A percentile compares a stretch with the other conserved stretches of the same genome.
phyloP scores from a whole-genome alignment of 2,329 filamentous ascomycete genomes.

The Talaromyces sp. region DNA sequence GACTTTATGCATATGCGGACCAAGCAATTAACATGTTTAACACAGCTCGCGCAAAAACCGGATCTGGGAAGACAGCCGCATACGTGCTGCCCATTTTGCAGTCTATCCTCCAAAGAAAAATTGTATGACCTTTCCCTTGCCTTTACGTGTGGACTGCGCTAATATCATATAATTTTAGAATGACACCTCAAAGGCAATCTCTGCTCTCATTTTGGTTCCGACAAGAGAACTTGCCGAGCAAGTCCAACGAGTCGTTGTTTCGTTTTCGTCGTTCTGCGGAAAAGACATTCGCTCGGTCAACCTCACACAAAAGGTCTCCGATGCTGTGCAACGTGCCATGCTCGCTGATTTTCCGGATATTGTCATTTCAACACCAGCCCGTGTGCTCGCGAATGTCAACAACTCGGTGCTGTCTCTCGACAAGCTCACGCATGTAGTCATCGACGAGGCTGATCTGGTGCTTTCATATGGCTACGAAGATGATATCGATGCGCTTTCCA shows the following conservation, averaged over 20 bases:
- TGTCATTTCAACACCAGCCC: slow-evolving; percentile 84
- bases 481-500: slow-evolving; percentile 74
- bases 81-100: slow-evolving; percentile 89
- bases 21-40: slow-evolving; percentile 14
- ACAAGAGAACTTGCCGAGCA: slow-evolving; percentile 93
- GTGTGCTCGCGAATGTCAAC: slow-evolving; percentile 73
- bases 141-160: neutral
- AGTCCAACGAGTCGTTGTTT: slow-evolving; percentile 71
- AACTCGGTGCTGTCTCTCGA: slow-evolving; percentile 65
- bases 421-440: slow-evolving; percentile 69
- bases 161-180: slow-evolving; percentile 18
- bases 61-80: slow-evolving; percentile 95
- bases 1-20: too few species aligned
- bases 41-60: slow-evolving; percentile 80
- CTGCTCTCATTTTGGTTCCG: slow-evolving; percentile 85
- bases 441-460: slow-evolving; percentile 92
- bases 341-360: slow-evolving; percentile 83
- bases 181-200: slow-evolving; percentile 47
- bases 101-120: slow-evolving; percentile 72
- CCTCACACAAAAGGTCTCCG: slow-evolving; percentile 82
- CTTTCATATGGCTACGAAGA: slow-evolving; percentile 92
- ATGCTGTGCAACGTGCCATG: slow-evolving; percentile 80
- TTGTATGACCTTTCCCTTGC: slow-evolving; percentile 37
- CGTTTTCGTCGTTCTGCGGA: slow-evolving; percentile 75
- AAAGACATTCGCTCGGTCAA: slow-evolving; percentile 80